These are phyloP conservation scores for Aplosporella prunicola DNA, from an alignment of 2,329 filamentous ascomycete genomes.

Conservation along the genomic window DNA sequence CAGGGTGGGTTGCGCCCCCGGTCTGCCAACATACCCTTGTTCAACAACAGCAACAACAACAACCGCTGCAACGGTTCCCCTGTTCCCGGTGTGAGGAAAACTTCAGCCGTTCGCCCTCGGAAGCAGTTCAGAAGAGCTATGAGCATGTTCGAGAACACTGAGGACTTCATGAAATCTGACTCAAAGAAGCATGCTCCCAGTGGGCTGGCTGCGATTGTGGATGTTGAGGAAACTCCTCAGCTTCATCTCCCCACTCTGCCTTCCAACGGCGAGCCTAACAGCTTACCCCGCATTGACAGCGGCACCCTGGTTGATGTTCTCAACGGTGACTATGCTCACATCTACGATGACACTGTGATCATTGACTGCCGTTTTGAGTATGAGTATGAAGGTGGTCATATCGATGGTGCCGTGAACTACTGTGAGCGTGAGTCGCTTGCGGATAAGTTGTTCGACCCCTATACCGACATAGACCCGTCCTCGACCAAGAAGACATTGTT, in stretches of 20 bases:
- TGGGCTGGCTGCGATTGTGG: slow-evolving; percentile 65
- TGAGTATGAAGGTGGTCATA: slow-evolving; percentile 94
- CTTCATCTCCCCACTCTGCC: slow-evolving; percentile 77
- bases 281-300: slow-evolving; percentile 76
- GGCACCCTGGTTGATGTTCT: slow-evolving; percentile 78
- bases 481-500: slow-evolving; percentile 61
- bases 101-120: slow-evolving; percentile 53
- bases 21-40: slow-evolving; percentile 5
- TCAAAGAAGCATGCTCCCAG: slow-evolving; percentile 53
- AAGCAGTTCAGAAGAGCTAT: slow-evolving; percentile 86
- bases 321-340: slow-evolving; percentile 68
- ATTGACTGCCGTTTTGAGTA: slow-evolving; percentile 98
- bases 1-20: slow-evolving; percentile 6
- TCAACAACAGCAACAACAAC: slow-evolving; percentile 24
- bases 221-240: slow-evolving; percentile 66
- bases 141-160: slow-evolving; percentile 95
- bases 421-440: slow-evolving; percentile 90
- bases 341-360: slow-evolving; percentile 73
- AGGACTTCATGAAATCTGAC: slow-evolving; percentile 65
- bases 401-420: slow-evolving; percentile 86
- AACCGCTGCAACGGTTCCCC: slow-evolving; percentile 66
- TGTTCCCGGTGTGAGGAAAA: slow-evolving; percentile 57
- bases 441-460: slow-evolving; percentile 60
- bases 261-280: slow-evolving; percentile 69
- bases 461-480: slow-evolving; percentile 37